phyloP scores from a whole-genome alignment of 2,329 filamentous ascomycete species.

The Fusarium denticulatum region DNA sequence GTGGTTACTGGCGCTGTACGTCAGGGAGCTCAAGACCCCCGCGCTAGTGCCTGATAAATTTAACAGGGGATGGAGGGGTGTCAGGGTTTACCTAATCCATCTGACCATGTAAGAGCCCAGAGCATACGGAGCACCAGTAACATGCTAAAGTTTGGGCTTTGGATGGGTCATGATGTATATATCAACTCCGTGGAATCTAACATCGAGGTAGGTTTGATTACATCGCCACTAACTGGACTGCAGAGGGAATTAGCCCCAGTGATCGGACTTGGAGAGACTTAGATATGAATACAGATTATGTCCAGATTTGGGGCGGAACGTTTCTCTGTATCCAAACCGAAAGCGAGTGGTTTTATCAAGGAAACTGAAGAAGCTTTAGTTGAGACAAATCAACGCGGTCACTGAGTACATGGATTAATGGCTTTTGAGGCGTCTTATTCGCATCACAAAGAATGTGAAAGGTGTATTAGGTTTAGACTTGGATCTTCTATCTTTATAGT shows the following conservation, averaged over 20 bases:
- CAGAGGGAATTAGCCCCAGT: neutral
- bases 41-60: constrained; percentile 36
- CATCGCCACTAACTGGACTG: neutral
- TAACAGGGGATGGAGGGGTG: neutral
- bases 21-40: constrained; percentile 38
- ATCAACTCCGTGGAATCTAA: neutral
- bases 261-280: neutral
- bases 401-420: neutral
- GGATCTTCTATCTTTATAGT: neutral
- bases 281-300: neutral
- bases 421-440: neutral
- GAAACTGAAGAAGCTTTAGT: neutral
- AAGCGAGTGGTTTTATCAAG: too few relatives aligned
- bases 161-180: neutral
- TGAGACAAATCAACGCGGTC: neutral
- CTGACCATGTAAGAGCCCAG: neutral
- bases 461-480: neutral
- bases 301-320: neutral
- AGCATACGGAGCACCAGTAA: neutral
- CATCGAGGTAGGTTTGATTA: neutral
- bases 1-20: constrained; percentile 38
- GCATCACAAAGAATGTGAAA: neutral
- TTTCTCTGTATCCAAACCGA: neutral
- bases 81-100: constrained; percentile 2
- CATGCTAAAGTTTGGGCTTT: neutral